A percentile compares a stretch with the other conserved stretches of the same genome.
Evolutionary conservation across 306 rosid genomes (phyloP).

Genomic region (Corylus avellana): DNA sequence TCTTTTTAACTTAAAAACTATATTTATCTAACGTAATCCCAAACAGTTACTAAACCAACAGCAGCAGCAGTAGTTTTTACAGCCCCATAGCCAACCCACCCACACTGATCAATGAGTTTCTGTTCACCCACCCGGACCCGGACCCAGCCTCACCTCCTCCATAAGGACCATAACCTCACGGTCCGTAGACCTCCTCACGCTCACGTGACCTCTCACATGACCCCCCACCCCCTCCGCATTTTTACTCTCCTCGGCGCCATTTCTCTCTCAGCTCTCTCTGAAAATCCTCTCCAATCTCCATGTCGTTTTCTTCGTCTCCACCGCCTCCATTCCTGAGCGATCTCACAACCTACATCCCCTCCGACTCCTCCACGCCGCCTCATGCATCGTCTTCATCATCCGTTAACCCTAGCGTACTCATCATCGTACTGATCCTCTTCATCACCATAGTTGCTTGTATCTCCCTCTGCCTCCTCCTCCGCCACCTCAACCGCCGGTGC

Average conservation of each 20-base stretch:
- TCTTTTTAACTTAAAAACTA: no score
- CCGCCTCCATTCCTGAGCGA: slow-evolving; percentile 39
- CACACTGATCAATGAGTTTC: background rate
- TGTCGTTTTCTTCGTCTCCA: slow-evolving; percentile 29
- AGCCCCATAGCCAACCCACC: background rate
- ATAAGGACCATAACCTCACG: no score
- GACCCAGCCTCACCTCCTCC: no score
- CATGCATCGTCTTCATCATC: slow-evolving; percentile 31
- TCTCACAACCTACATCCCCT: slow-evolving; percentile 6
- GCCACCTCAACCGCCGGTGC: slow-evolving; percentile 63
- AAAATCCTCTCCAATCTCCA: background rate
- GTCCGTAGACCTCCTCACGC: no score
- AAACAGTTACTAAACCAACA: no score
- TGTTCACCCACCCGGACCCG: background rate
- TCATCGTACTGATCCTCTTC: slow-evolving; percentile 48
- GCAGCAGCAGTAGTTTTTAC: no score
- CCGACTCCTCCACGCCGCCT: slow-evolving; percentile 6
- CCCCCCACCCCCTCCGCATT: background rate
- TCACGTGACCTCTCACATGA: background rate
- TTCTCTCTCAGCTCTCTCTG: background rate
- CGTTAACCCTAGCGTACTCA: slow-evolving; percentile 57
- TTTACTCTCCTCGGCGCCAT: background rate
- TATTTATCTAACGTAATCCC: no score
- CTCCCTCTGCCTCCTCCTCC: slow-evolving; percentile 59
- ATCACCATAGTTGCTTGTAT: slow-evolving; percentile 54